Percentiles rank a stretch among this genome's conserved stretches.
Conservation (phyloP, 2,329 filamentous ascomycete species). For the Hypoxylon rubiginosum region DNA sequence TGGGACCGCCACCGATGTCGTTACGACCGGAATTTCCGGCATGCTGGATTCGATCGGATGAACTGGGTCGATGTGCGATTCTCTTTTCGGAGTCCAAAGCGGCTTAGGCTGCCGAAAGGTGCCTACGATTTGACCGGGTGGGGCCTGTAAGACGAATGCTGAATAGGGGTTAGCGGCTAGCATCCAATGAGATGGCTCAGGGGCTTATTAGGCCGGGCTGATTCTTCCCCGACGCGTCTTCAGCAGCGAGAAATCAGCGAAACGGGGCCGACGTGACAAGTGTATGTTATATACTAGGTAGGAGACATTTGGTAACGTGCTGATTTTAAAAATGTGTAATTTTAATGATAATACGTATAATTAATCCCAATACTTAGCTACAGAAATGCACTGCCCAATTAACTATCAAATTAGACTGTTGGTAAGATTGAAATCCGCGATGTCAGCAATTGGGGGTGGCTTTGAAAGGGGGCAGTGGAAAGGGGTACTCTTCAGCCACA, state of each 20-base stretch:
- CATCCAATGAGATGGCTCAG: slow-evolving; percentile 1
- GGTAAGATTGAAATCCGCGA: too few species aligned
- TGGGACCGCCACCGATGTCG: slow-evolving; percentile 9
- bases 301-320: neutral
- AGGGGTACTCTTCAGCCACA: too few species aligned
- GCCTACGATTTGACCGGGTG: neutral
- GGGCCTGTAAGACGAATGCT: slow-evolving; percentile 13
- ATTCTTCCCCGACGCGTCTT: slow-evolving; percentile 25
- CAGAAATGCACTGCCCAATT: too few species aligned
- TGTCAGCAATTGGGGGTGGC: too few species aligned
- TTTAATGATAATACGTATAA: too few species aligned
- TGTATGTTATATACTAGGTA: neutral
- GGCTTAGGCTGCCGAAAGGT: neutral
- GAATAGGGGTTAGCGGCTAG: slow-evolving; percentile 15
- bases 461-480: too few species aligned
- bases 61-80: neutral
- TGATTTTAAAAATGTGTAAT: too few species aligned
- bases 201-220: slow-evolving; percentile 15
- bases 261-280: neutral
- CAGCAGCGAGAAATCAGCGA: slow-evolving; percentile 31
- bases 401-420: too few species aligned
- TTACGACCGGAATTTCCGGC: slow-evolving; percentile 21
- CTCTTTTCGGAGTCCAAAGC: too few species aligned
- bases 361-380: too few species aligned
- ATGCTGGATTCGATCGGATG: slow-evolving; percentile 11